Evolutionary conservation across 2,329 filamentous ascomycete genomes (phyloP).

Genomic region (Arthrobotrys megalospora): DNA sequence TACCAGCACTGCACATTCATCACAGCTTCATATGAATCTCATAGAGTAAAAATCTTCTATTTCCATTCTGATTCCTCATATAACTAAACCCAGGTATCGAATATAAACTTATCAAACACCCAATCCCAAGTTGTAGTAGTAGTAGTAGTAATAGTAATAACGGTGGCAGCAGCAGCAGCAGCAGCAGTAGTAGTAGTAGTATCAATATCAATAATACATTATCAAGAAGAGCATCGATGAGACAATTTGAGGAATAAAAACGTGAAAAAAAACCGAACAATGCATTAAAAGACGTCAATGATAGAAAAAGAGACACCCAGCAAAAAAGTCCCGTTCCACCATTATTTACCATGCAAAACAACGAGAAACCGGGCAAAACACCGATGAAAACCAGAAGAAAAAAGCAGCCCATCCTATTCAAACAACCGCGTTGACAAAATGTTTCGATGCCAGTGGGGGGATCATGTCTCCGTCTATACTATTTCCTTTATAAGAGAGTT

Average conservation of each 20-base stretch:
- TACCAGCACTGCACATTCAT: no score
- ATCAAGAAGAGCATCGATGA: constrained; percentile 16
- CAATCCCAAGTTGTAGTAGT: constrained; percentile 12
- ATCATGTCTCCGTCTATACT: constrained; percentile 23
- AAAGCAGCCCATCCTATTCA: constrained; percentile 36
- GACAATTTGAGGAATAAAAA: constrained; percentile 27
- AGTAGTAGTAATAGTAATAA: background rate
- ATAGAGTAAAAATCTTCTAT: constrained; percentile 8
- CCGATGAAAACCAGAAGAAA: background rate
- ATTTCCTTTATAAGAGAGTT: constrained; percentile 14
- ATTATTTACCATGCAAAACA: constrained; percentile 30
- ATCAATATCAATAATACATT: constrained; percentile 26
- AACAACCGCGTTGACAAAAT: constrained; percentile 19
- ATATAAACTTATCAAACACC: constrained; percentile 14
- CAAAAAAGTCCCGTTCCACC: constrained; percentile 21
- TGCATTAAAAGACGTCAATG: constrained; percentile 8
- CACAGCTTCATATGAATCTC: no score
- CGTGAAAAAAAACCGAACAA: background rate
- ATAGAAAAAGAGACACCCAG: background rate
- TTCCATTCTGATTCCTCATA: constrained; percentile 9
- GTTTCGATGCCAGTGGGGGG: constrained; percentile 3
- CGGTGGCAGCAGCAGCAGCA: background rate
- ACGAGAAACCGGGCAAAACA: constrained; percentile 11
- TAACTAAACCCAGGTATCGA: constrained; percentile 2
- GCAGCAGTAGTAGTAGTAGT: background rate